phyloP scores from a whole-genome alignment of 805 yeast species.

The Sporopachydermia lactativora region DNA sequence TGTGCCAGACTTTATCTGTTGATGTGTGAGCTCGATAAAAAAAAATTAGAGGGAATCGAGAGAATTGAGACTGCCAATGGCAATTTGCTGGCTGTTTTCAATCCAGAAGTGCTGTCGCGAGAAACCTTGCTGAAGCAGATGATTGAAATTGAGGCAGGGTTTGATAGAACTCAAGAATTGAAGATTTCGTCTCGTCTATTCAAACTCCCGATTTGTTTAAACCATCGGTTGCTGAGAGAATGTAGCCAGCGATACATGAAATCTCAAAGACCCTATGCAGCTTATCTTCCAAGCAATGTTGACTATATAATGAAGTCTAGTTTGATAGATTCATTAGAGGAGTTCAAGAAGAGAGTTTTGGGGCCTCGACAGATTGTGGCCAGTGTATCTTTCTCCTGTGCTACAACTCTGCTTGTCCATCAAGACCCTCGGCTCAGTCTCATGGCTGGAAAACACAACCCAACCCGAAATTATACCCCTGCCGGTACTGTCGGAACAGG shows the following conservation, averaged over 20 bases:
- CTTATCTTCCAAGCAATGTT: constrained; percentile 17
- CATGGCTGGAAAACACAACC: constrained; percentile 17
- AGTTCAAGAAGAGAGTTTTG: constrained; percentile 14
- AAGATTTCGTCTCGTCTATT: constrained; percentile 16
- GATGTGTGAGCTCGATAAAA: constrained; percentile 5
- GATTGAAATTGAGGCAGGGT: constrained; percentile 12
- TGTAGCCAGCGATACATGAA: constrained; percentile 16
- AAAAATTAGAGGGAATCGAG: constrained; percentile 6
- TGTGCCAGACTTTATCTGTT: constrained; percentile 21
- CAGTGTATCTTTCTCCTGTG: constrained; percentile 20
- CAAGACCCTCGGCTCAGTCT: constrained; percentile 18
- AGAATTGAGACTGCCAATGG: constrained; percentile 15
- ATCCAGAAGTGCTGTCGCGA: constrained; percentile 11
- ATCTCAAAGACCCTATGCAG: constrained; percentile 19
- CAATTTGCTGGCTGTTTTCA: constrained; percentile 15
- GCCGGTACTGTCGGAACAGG: constrained; percentile 19
- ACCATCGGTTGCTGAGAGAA: constrained; percentile 13
- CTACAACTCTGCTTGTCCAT: constrained; percentile 17
- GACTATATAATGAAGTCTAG: constrained; percentile 17
- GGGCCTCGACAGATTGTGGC: constrained; percentile 17
- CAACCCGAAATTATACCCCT: constrained; percentile 19
- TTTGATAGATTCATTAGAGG: constrained; percentile 14
- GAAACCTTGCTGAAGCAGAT: constrained; percentile 9
- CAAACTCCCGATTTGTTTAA: constrained; percentile 15
- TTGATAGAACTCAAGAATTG: constrained; percentile 16